Evolutionary conservation across 1,139 yeast genomes (phyloP), one percentile per base, ranked within the genome.

Genomic region (Debaryomyces nepalensis): DNA sequence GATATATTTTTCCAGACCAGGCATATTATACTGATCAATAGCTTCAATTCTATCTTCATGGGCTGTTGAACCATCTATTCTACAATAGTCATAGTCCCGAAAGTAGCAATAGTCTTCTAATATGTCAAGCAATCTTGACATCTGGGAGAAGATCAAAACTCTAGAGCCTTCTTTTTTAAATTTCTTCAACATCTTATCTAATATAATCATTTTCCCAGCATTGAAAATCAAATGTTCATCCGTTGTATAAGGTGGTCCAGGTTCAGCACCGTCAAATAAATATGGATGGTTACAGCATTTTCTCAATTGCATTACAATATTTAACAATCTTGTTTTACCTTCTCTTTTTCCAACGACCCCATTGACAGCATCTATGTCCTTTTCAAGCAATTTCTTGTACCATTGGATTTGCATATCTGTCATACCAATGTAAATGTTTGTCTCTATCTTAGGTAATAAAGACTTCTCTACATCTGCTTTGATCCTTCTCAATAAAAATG

Each of bases 201-300:
- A 66, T 36, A 93, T 86, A 37, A 87, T 77, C 91, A 93, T 85
- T 61, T 93, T 93, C 26, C 96, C 97, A 9, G 96, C 77, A 60
- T 93, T 93, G 63, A 62, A 83, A 8, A 93, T 84, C 52, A 93
- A 73, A 65, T 93, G 98, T 59, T 91, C 98, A 61, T 91, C 99
- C 0, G 97, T 93, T 2, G 98, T 91, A 59, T 79, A 93, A 0
- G 99, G 99, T 3, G 99, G 99, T 7, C 99, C 99, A 0, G 98
- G 98, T 62, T 93, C 99, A 1, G 99, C 99, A 30, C 99, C 98
- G 61, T 93, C 98, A 57, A 93, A 93, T 39, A 93, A 70, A 62
- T 93, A 93, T 0, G 99, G 99, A 64, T 93, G 99, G 58, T 93
- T 93, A 63, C 98, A 93, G 63, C 98, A 93, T 63, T 93, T 93